Conservation (phyloP, 2,329 filamentous ascomycete species). For the Phaeomoniella chlamydospora region DNA sequence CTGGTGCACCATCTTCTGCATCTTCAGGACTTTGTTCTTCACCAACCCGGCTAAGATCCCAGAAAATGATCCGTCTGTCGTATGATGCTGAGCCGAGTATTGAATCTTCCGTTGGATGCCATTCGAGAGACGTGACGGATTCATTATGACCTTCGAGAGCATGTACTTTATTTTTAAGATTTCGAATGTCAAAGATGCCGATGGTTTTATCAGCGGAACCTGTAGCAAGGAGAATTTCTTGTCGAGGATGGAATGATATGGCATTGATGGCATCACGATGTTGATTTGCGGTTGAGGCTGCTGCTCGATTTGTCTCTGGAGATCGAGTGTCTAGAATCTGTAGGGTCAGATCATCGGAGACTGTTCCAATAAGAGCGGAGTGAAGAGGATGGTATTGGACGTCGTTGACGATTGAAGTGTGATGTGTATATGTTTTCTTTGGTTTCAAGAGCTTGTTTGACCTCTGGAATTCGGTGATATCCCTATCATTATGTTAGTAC, state of each 20-base stretch:
- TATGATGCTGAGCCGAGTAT: conserved; percentile 86
- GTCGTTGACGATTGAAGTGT: conserved; percentile 86
- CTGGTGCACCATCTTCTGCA: conserved; percentile 83
- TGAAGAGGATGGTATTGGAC: conserved; percentile 89
- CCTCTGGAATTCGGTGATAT: conserved; percentile 61
- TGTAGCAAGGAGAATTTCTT: conserved; percentile 81
- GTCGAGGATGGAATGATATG: conserved; percentile 83
- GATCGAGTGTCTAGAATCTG: conserved; percentile 81
- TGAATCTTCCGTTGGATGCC: conserved; percentile 83
- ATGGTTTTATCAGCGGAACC: conserved; percentile 93
- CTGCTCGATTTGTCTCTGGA: conserved; percentile 48
- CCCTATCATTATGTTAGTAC: conserved; percentile 34
- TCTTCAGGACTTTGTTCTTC: conserved; percentile 94
- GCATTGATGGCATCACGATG: conserved; percentile 91
- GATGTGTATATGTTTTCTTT: conserved; percentile 66
- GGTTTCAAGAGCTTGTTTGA: conserved; percentile 58
- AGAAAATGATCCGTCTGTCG: conserved; percentile 87
- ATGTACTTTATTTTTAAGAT: conserved; percentile 80
- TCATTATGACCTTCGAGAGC: conserved; percentile 78
- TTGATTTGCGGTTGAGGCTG: conserved; percentile 55
- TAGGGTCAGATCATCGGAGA: conserved; percentile 87
- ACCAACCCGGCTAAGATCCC: conserved; percentile 84
- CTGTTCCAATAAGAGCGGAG: conserved; percentile 72
- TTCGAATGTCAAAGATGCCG: conserved; percentile 87
- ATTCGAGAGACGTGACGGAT: conserved; percentile 79